A percentile compares a stretch with the other conserved stretches of the same genome.
These are phyloP conservation scores for Backusella luteola DNA, from an alignment of 192 early-diverging fungal species.

Conservation along the genomic window DNA sequence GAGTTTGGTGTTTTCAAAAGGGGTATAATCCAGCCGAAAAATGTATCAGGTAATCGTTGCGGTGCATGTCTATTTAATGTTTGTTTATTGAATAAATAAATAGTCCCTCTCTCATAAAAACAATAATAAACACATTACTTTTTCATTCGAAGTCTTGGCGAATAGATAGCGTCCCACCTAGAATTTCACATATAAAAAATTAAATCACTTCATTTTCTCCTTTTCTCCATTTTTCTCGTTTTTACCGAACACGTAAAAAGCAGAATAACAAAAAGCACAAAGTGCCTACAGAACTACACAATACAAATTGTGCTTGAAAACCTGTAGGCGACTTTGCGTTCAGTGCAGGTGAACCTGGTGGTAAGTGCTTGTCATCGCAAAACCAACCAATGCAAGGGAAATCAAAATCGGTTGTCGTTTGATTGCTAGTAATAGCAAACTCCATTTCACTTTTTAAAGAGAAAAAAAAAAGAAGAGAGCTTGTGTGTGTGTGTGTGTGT, in stretches of 20 bases:
- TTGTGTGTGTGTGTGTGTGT: not conserved
- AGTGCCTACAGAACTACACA: slow-evolving; percentile 26
- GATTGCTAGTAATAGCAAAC: not conserved
- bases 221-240: not conserved
- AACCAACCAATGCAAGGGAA: slow-evolving; percentile 13
- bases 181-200: not conserved
- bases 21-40: slow-evolving; percentile 55
- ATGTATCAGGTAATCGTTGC: slow-evolving; percentile 32
- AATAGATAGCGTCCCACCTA: slow-evolving; percentile 35
- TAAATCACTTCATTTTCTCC: not conserved
- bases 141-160: slow-evolving; percentile 35
- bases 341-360: slow-evolving; percentile 27
- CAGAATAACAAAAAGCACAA: slow-evolving; percentile 37
- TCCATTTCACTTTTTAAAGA: not conserved
- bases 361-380: slow-evolving; percentile 12
- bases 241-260: slow-evolving; percentile 31
- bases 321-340: slow-evolving; percentile 32
- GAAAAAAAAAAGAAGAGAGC: not conserved
- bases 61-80: slow-evolving; percentile 43
- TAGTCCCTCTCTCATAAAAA: not conserved
- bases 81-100: not conserved
- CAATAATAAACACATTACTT: slow-evolving; percentile 21
- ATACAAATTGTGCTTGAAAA: slow-evolving; percentile 24
- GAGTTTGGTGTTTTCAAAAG: slow-evolving; percentile 43
- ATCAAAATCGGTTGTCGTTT: not conserved